Conservation (phyloP, 805 yeast genomes). For the Nakazawaea holstii region DNA sequence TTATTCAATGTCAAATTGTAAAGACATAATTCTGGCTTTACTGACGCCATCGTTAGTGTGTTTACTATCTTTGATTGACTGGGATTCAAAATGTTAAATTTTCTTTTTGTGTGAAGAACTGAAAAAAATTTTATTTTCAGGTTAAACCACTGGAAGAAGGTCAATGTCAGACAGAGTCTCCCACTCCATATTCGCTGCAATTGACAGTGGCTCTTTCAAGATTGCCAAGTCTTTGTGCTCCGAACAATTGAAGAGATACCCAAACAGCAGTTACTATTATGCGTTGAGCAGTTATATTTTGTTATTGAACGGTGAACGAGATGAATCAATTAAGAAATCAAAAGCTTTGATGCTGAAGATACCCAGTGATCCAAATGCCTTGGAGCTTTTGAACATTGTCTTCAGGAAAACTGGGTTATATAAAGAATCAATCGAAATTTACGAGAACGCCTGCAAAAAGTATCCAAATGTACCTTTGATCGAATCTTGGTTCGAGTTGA, state of each 20-base stretch:
- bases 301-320: slow-evolving; percentile 26
- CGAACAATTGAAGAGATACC: slow-evolving; percentile 46
- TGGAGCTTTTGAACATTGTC: slow-evolving; percentile 41
- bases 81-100: neutral
- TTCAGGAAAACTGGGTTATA: slow-evolving; percentile 32
- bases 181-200: slow-evolving; percentile 33
- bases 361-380: slow-evolving; percentile 52
- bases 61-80: neutral
- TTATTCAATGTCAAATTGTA: slow-evolving; percentile 69
- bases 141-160: neutral
- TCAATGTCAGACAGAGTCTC: slow-evolving; percentile 23
- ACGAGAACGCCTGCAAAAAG: slow-evolving; percentile 53
- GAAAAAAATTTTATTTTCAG: neutral
- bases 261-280: slow-evolving; percentile 49
- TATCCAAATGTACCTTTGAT: slow-evolving; percentile 45
- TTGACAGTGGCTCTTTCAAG: slow-evolving; percentile 47
- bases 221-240: slow-evolving; percentile 46
- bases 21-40: slow-evolving; percentile 37
- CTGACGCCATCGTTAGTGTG: slow-evolving; percentile 4
- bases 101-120: neutral
- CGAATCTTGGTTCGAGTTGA: slow-evolving; percentile 52
- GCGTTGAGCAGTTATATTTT: slow-evolving; percentile 36
- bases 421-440: slow-evolving; percentile 40
- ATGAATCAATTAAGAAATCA: slow-evolving; percentile 28
- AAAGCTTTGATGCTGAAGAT: slow-evolving; percentile 24